Evolutionary conservation across 1,284 basidiomycete genomes (phyloP).

Genomic region (Boletellus deceptivus): DNA sequence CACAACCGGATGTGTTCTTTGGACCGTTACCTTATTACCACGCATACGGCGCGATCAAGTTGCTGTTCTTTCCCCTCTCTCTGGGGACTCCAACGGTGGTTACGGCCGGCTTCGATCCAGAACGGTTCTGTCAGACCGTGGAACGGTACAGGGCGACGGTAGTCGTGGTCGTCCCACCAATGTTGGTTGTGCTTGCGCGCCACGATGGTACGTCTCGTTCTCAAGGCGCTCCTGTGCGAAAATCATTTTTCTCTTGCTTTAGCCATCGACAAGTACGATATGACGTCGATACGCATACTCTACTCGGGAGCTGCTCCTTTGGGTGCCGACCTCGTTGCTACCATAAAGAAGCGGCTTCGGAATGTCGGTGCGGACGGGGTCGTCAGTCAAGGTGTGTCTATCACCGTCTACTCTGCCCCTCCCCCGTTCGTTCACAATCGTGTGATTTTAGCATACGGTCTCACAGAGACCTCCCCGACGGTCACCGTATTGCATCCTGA

Average conservation of each 20-base stretch:
- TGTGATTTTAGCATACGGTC: slow-evolving; percentile 57
- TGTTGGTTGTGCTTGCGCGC: slow-evolving; percentile 70
- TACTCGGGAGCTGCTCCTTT: slow-evolving; percentile 85
- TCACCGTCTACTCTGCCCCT: slow-evolving; percentile 1
- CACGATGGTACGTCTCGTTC: slow-evolving; percentile 47
- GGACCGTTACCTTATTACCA: slow-evolving; percentile 58
- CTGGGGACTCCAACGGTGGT: slow-evolving; percentile 63
- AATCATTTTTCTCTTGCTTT: not conserved
- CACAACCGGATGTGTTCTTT: slow-evolving; percentile 46
- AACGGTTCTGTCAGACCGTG: slow-evolving; percentile 64
- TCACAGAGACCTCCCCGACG: slow-evolving; percentile 77
- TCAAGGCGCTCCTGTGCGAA: not conserved
- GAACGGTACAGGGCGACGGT: slow-evolving; percentile 64
- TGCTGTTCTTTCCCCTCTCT: slow-evolving; percentile 61
- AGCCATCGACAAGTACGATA: slow-evolving; percentile 69
- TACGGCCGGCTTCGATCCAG: slow-evolving; percentile 73
- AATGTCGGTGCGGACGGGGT: slow-evolving; percentile 34
- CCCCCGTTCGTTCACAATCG: not conserved
- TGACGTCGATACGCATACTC: slow-evolving; percentile 59
- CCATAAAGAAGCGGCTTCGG: slow-evolving; percentile 42
- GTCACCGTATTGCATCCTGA: slow-evolving; percentile 45
- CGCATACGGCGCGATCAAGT: slow-evolving; percentile 55
- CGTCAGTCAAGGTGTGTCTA: slow-evolving; percentile 45
- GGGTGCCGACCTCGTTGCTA: slow-evolving; percentile 56
- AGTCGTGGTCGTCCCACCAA: slow-evolving; percentile 79